Conservation (phyloP, 495 filamentous ascomycete genomes). For the Astrocystis sublimbata region DNA sequence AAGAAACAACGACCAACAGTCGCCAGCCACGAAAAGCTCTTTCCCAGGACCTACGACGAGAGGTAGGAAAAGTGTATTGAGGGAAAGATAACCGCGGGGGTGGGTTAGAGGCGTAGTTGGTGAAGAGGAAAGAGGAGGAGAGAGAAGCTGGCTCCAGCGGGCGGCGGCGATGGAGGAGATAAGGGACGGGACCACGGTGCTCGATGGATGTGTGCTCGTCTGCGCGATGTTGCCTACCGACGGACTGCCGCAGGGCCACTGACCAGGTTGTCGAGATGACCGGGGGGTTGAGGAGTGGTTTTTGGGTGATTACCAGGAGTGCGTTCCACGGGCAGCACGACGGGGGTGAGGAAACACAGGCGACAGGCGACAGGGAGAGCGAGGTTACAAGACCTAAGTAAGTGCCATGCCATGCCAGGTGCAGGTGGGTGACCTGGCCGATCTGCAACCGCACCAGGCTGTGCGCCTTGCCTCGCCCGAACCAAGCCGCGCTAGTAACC, state of each 20-base stretch:
- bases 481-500: not conserved
- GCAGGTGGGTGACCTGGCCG: not conserved
- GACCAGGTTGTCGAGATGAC: not conserved
- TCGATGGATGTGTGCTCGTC: not conserved
- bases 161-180: slow-evolving; percentile 3
- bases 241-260: too few relatives aligned
- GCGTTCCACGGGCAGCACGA: too few relatives aligned
- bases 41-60: slow-evolving; percentile 13
- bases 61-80: not conserved
- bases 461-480: not conserved
- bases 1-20: not conserved
- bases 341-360: too few relatives aligned
- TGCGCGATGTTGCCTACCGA: too few relatives aligned
- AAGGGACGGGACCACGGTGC: not conserved
- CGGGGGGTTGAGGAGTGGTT: slow-evolving; percentile 3
- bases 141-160: not conserved
- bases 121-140: slow-evolving; percentile 3
- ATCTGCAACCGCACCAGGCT: not conserved
- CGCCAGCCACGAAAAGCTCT: slow-evolving; percentile 7
- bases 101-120: slow-evolving; percentile 9
- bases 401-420: too few relatives aligned
- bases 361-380: too few relatives aligned
- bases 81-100: slow-evolving; percentile 2
- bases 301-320: too few relatives aligned
- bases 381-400: too few relatives aligned